Base-by-base conservation (phyloP, 164 flowering plant genomes). In the Malania oleifera region DNA sequence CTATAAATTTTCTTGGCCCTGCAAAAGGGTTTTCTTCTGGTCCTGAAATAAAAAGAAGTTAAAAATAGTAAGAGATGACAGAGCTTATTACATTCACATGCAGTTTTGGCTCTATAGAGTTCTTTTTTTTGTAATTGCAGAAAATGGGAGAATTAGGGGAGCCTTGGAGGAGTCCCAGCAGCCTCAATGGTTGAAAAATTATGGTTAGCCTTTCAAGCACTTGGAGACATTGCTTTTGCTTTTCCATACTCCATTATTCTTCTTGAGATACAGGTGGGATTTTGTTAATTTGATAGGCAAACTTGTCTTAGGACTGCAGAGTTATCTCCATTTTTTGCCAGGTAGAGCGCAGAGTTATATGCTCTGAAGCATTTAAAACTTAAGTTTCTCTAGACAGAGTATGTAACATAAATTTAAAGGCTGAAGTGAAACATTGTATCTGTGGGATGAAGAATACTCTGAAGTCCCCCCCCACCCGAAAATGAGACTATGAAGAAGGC, bases 201-300 rank as follows among this genome's bases (percentile, higher is more conserved):
- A 56, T 84, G 80, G 81, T 64, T 60, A 37, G 68, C 64, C 39
- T 80, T 77, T 17, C 83, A 87, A 74, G 93, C 93, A 48, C 56
- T 91, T 40, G 96, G 89, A 38, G 96, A 91, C 61, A 82, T 88
- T 53, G 96, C 98, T 39, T 86, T 86, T 63, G 86, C 93, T 22
- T 91, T 77, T 59, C 86, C 91, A 1, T 91, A 74, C 60, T 67
- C 96, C 1, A 23, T 76, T 2, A 78, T 91, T 62, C 79, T 88
- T 60, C 65, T 86, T 2, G 87, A 87, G 66, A 82, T 87, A 66
- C 91, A 89, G 92, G 95, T 83, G 20, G 12, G 53, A 1, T 1
- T 25, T 37, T 14, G 8, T 2, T 38, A 45, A 2, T 22, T 35
- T 2, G n/a, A 8, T 3, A 7, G 2, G 35, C 35, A 31, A 31